Evolutionary conservation across 495 filamentous ascomycete genomes (phyloP), one percentile per base, ranked within the genome.

Genomic region (Amniculicola lignicola): DNA sequence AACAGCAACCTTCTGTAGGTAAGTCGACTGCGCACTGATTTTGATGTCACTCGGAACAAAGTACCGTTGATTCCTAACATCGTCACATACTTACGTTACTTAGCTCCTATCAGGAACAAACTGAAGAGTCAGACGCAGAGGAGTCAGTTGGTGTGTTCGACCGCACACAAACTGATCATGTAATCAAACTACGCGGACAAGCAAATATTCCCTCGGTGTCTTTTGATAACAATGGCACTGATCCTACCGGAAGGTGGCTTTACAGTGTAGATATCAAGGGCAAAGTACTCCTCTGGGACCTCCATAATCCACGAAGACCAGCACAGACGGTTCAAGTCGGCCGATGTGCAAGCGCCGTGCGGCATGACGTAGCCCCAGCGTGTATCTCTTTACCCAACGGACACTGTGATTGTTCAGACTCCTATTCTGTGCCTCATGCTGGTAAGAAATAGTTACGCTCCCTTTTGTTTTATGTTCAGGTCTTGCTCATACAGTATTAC

Each of bases 121-220:
- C n/a, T n/a, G n/a, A n/a, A n/a, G n/a, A n/a, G n/a, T n/a, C n/a
- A n/a, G n/a, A n/a, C n/a, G n/a, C n/a, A n/a, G n/a, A n/a, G n/a
- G n/a, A n/a, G n/a, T n/a, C n/a, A n/a, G n/a, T n/a, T n/a, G n/a
- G n/a, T n/a, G n/a, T n/a, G n/a, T n/a, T n/a, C n/a, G n/a, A n/a
- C n/a, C n/a, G n/a, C n/a, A n/a, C 14, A 37, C 46, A 10, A 3
- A 21, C 2, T 11, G 15, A 38, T 40, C 37, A 19, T 9, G 19
- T 19, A 6, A 9, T 40, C 16, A 40, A 9, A 6, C 37, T 40
- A 6, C 7, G 7, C 6, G 7, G 10, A 10, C 9, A 19, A 16
- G 59, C 70, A 16, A 96, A 97, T 61, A 88, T 96, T 3, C 92
- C 93, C 1, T 83, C 75, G 28, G 73, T 97, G 14, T 74, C 81